A percentile compares a stretch with the other conserved stretches of the same genome.
These are phyloP conservation scores for Skeletonema potamos DNA, from an alignment of 108 stramenopile species.

Conservation along the genomic window DNA sequence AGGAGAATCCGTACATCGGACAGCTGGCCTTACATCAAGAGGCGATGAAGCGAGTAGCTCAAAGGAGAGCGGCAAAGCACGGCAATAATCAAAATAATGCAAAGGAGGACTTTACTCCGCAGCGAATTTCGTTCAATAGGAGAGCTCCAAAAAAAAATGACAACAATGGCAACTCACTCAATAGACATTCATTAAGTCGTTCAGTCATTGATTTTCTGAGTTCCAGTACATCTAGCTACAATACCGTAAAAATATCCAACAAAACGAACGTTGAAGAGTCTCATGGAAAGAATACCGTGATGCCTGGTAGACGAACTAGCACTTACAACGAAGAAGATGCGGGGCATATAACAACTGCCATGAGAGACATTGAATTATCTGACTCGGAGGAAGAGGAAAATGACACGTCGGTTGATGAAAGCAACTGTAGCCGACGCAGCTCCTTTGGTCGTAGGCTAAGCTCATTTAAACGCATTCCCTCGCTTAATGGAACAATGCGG, in stretches of 20 bases:
- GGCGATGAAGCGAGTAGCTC: conserved; percentile 3
- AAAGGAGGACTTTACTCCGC: not conserved
- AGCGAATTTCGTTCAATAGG: not conserved
- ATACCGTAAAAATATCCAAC: not conserved
- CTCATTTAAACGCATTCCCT: not conserved
- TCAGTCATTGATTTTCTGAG: not conserved
- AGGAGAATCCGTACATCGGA: not conserved
- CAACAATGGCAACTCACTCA: not conserved
- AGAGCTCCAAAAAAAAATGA: not conserved
- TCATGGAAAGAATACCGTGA: not conserved
- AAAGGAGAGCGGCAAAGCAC: not conserved
- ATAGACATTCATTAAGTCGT: not conserved
- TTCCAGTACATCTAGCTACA: not conserved
- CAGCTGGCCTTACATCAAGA: not conserved
- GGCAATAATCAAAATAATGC: not conserved
- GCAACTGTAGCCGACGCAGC: not conserved
- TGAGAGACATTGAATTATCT: conserved; percentile 5
- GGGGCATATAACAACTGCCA: not conserved
- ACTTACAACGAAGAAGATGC: not conserved
- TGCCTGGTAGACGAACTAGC: not conserved
- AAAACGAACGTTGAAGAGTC: not conserved
- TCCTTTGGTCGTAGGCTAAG: not conserved
- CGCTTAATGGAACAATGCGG: not conserved
- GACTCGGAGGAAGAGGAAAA: not conserved
- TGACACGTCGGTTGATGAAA: not conserved